Evolutionary conservation across 139 green algal genomes (phyloP), one percentile per base, ranked within the genome.

Genomic region (Deuterostichococcus epilithicus): DNA sequence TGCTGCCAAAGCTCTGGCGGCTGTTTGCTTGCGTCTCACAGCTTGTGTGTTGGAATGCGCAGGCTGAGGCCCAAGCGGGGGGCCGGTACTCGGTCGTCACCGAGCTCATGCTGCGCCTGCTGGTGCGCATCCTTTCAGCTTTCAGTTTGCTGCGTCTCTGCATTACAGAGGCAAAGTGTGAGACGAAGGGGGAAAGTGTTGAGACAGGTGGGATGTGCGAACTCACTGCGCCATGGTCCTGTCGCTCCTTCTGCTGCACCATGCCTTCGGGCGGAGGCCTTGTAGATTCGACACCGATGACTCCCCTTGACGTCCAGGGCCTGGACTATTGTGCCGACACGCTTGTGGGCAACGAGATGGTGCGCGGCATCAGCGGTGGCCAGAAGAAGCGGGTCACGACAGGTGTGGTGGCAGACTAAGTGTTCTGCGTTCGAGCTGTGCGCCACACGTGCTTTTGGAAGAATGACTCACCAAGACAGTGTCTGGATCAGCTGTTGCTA

Each of bases 381-480:
- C 86, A 96, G 85, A 82, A 86, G 59, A 91, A 94, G 79, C 84
- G 92, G 37, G 84, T 95, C 28, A 94, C 91, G 0, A 87, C 81
- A 26, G 87, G 83, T 35, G 69, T 83, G 52, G 52, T 63, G 52
- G 52, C 68, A 67, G 81, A 1, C 79, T 85, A 23, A 69, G 44
- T 67, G 23, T 5, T 30, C 20, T 18, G 10, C 26, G 20, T 20
- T 32, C 59, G 25, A n/a, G 10, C 4, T 34, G 18, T 13, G 15
- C 18, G 45, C 45, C 45, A 60, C 45, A 60, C 18, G 45, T 60
- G 45, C 45, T 60, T 60, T 60, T 13, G 45, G 13, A 26, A 60
- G 15, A 60, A 26, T 60, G 45, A 13, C 18, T 26, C 45, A 60
- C 45, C 45, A 60, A 60, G 18, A 60, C 45, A 13, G 18, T 18